Percentiles rank a stretch among this genome's conserved stretches.
Conservation (phyloP, 2,329 filamentous ascomycete genomes). For the Torrubiella hemipterigena region DNA sequence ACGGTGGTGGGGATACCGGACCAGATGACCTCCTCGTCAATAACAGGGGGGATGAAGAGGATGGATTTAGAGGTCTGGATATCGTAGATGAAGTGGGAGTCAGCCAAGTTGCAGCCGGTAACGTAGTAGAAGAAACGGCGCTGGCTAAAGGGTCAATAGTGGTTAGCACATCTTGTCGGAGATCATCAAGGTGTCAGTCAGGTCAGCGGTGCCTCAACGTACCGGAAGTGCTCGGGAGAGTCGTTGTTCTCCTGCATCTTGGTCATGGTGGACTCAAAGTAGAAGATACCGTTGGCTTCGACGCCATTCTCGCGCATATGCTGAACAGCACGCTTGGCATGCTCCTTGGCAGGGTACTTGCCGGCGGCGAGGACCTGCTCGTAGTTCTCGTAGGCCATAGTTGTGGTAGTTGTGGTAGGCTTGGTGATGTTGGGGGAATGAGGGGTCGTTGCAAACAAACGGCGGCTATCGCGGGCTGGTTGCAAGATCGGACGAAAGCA, state of each 20-base stretch:
- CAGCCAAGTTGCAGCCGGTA: constrained; percentile 69
- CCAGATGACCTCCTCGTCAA: constrained; percentile 89
- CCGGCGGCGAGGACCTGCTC: constrained; percentile 43
- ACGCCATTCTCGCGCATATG: constrained; percentile 59
- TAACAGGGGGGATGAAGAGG: constrained; percentile 81
- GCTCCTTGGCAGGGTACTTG: constrained; percentile 74
- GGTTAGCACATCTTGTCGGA: too few relatives aligned
- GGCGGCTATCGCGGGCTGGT: too few relatives aligned
- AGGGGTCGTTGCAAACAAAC: not conserved
- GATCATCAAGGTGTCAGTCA: not conserved
- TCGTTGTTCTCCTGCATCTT: constrained; percentile 85
- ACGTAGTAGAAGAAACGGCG: constrained; percentile 92
- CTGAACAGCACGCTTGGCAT: constrained; percentile 73
- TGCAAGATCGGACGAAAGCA: too few relatives aligned
- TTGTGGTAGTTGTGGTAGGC: constrained; percentile 1
- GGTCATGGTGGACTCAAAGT: constrained; percentile 75
- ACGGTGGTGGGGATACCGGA: constrained; percentile 71
- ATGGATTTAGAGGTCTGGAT: constrained; percentile 61
- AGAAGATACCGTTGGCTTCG: constrained; percentile 58
- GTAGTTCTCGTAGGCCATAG: constrained; percentile 29
- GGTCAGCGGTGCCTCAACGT: constrained; percentile 10
- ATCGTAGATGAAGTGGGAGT: constrained; percentile 73
- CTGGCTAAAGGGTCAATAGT: constrained; percentile 41
- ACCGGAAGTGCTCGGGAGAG: constrained; percentile 69
- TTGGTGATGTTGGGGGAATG: not conserved